Conservation (phyloP, 78 protist species). For the Dictyostelium brefeldianum region DNA sequence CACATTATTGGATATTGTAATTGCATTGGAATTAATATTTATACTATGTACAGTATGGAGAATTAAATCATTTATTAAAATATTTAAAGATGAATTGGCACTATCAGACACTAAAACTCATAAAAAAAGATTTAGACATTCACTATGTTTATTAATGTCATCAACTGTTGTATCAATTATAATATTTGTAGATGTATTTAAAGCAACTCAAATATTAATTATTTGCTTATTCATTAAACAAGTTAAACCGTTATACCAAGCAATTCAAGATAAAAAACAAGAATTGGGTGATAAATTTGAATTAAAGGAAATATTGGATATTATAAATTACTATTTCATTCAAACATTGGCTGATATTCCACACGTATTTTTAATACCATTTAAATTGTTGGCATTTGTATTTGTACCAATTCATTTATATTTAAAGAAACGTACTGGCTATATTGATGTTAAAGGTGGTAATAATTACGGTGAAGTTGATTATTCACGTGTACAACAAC, state of each 20-base stretch:
- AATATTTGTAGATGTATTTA: not conserved
- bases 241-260: not conserved
- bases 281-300: not conserved
- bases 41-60: slow-evolving; percentile 27
- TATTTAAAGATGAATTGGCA: not conserved
- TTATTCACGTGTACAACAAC: not conserved
- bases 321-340: not conserved
- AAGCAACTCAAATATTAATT: not conserved
- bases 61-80: not conserved
- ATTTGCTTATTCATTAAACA: slow-evolving; percentile 4
- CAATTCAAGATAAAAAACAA: not conserved
- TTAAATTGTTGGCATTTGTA: slow-evolving; percentile 19
- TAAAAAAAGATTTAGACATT: not conserved
- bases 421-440: not conserved
- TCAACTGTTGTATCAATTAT: not conserved
- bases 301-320: not conserved
- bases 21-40: not conserved
- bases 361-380: slow-evolving; percentile 44
- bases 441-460: too few species aligned
- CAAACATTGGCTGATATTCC: slow-evolving; percentile 61
- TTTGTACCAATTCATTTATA: slow-evolving; percentile 56
- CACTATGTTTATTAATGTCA: not conserved
- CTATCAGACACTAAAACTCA: not conserved
- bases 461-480: too few species aligned
- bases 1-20: slow-evolving; percentile 13